Percentiles rank a stretch among this genome's conserved stretches.
Evolutionary conservation across 768 basidiomycete genomes (phyloP).

Genomic region (Panaeolus cyanescens): DNA sequence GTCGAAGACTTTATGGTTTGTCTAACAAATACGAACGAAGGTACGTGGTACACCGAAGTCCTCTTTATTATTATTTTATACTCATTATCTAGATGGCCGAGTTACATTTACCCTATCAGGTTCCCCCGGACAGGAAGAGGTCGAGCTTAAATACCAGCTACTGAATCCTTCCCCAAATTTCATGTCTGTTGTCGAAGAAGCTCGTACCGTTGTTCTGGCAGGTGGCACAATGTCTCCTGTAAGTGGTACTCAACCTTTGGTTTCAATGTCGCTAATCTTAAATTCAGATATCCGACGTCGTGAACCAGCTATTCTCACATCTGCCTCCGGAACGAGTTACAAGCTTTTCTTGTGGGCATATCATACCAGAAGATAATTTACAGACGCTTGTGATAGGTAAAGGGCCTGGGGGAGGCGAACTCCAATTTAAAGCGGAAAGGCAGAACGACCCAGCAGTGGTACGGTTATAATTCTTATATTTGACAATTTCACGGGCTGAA

Average conservation of each 20-base stretch:
- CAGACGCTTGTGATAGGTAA: constrained; percentile 72
- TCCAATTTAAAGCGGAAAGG: constrained; percentile 83
- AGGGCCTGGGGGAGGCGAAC: constrained; percentile 70
- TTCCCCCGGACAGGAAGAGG: constrained; percentile 33
- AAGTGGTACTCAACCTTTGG: constrained; percentile 17
- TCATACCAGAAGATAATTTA: constrained; percentile 82
- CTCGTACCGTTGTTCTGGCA: constrained; percentile 85
- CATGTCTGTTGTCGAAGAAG: constrained; percentile 76
- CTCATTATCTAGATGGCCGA: constrained; percentile 61
- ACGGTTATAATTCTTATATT: background rate
- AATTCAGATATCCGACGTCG: constrained; percentile 81
- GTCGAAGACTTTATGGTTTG: constrained; percentile 81
- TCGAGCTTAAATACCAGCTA: constrained; percentile 87
- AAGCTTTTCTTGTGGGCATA: constrained; percentile 90
- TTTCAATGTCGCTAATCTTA: background rate
- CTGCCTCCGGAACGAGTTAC: constrained; percentile 63
- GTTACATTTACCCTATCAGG: constrained; percentile 58
- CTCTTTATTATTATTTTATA: background rate
- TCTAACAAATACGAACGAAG: constrained; percentile 77
- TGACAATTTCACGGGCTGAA: background rate
- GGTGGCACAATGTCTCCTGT: constrained; percentile 99
- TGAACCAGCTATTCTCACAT: constrained; percentile 75
- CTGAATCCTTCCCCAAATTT: constrained; percentile 91
- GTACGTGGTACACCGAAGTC: constrained; percentile 39
- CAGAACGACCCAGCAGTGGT: constrained; percentile 69